Conservation (phyloP, 139 green algal species). For the Choricystis sp. region DNA sequence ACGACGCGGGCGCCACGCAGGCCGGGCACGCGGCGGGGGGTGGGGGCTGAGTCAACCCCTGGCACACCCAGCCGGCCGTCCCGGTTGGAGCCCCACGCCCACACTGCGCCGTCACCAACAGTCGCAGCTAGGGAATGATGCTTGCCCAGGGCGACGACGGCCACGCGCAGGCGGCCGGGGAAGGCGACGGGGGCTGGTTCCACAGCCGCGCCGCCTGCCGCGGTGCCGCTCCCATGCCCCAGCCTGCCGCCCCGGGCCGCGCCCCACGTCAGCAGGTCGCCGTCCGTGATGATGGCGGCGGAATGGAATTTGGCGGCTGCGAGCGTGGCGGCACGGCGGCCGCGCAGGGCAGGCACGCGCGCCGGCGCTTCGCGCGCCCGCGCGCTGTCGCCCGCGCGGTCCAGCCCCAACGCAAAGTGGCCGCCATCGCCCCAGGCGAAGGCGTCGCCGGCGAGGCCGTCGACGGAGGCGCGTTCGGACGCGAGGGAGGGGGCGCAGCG, state of each 20-base stretch:
- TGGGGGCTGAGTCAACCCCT: constrained; percentile 53
- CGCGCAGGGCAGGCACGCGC: constrained; percentile 39
- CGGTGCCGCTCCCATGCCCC: constrained; percentile 30
- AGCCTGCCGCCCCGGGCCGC: constrained; percentile 71
- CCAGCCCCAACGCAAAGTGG: constrained; percentile 91
- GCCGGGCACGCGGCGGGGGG: constrained; percentile 29
- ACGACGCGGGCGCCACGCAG: constrained; percentile 31
- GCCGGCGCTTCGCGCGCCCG: constrained; percentile 19
- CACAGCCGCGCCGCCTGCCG: constrained; percentile 2
- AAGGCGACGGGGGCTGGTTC: constrained; percentile 23
- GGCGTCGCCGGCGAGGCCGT: constrained; percentile 20
- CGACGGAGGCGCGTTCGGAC: background rate
- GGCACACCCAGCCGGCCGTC: constrained; percentile 56
- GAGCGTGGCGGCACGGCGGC: constrained; percentile 22
- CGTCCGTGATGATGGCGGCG: constrained; percentile 43
- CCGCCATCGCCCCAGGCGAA: constrained; percentile 75
- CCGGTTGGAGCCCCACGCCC: constrained; percentile 52
- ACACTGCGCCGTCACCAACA: constrained; percentile 59
- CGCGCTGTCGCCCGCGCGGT: constrained; percentile 41
- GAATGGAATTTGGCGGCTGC: constrained; percentile 77
- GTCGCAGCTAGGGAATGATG: constrained; percentile 73
- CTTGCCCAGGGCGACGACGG: constrained; percentile 55
- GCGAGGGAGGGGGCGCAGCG: background rate
- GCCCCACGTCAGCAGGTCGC: constrained; percentile 63
- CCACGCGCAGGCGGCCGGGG: constrained; percentile 13